Conservation (phyloP, 345 rosid genomes). For the Linum trigynum region DNA sequence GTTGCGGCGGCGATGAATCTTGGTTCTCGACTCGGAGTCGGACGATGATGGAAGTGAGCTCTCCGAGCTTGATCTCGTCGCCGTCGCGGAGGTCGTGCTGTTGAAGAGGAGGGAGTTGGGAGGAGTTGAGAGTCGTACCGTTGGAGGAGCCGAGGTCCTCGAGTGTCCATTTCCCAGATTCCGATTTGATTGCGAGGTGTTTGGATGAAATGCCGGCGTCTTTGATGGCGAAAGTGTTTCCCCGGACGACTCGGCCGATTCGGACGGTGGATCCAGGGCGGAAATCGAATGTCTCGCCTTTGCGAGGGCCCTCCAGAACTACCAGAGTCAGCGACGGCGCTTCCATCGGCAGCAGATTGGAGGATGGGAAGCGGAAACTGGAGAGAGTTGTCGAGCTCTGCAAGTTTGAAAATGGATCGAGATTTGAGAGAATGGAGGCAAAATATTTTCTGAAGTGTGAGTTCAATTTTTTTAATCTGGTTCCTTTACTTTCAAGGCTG, state of each 20-base stretch:
- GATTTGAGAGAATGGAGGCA: too few species aligned
- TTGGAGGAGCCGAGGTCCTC: slow-evolving; percentile 76
- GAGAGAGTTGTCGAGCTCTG: too few species aligned
- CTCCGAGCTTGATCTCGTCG: slow-evolving; percentile 71
- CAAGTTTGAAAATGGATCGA: too few species aligned
- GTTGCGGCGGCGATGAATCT: slow-evolving; percentile 14
- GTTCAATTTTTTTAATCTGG: too few species aligned
- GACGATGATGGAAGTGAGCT: slow-evolving; percentile 46
- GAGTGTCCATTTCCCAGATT: slow-evolving; percentile 56
- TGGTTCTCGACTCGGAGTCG: slow-evolving; percentile 18
- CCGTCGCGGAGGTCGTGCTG: slow-evolving; percentile 43
- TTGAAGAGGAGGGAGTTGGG: slow-evolving; percentile 26
- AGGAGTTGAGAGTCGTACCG: slow-evolving; percentile 57
- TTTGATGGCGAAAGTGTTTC: slow-evolving; percentile 56
- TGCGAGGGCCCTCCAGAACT: slow-evolving; percentile 52
- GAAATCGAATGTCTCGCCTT: slow-evolving; percentile 53
- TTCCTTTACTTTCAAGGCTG: too few species aligned
- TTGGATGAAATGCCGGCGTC: slow-evolving; percentile 75
- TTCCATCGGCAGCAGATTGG: slow-evolving; percentile 5
- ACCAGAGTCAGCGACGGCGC: slow-evolving; percentile 32
- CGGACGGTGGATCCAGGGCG: slow-evolving; percentile 39
- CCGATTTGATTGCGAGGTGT: slow-evolving; percentile 49
- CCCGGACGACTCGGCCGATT: slow-evolving; percentile 64
- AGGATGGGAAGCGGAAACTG: too few species aligned
- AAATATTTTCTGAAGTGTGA: too few species aligned